phyloP scores from a whole-genome alignment of 1,284 basidiomycete species.

The Apiotrichum veenhuisii region DNA sequence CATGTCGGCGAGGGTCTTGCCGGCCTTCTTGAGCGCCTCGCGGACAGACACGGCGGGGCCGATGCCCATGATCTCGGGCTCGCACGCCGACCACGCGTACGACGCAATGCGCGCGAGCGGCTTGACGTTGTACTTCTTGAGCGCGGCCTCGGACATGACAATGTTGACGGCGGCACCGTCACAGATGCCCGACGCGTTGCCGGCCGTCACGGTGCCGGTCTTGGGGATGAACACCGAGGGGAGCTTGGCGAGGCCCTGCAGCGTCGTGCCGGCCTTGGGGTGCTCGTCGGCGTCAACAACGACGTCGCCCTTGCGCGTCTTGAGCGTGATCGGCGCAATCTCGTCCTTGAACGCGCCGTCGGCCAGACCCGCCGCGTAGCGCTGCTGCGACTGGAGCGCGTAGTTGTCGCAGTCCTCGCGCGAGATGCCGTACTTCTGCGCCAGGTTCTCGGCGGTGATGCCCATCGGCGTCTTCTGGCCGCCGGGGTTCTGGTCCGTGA shows the following conservation, averaged over 20 bases:
- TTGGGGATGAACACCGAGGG: constrained; percentile 55
- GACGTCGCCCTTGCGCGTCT: constrained; percentile 46
- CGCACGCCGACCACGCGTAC: constrained; percentile 56
- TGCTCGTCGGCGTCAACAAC: constrained; percentile 53
- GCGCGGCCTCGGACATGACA: constrained; percentile 53
- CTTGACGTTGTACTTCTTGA: constrained; percentile 52
- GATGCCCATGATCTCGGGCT: constrained; percentile 58
- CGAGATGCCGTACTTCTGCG: constrained; percentile 55
- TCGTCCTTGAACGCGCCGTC: constrained; percentile 54
- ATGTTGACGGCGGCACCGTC: constrained; percentile 58
- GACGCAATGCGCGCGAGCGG: constrained; percentile 54
- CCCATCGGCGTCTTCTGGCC: constrained; percentile 53
- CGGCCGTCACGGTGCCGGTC: constrained; percentile 55
- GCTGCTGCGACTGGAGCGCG: constrained; percentile 56
- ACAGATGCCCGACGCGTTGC: constrained; percentile 56
- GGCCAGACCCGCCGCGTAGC: constrained; percentile 55
- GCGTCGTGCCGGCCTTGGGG: constrained; percentile 52
- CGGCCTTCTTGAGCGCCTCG: constrained; percentile 33
- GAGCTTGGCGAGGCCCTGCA: constrained; percentile 52
- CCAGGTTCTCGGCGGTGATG: constrained; percentile 57
- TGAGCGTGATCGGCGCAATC: constrained; percentile 53
- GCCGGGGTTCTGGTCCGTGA: constrained; percentile 55
- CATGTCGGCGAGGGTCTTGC: constrained; percentile 52
- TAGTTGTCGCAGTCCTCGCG: constrained; percentile 56
- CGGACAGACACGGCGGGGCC: constrained; percentile 53